A percentile compares a stretch with the other conserved stretches of the same genome.
phyloP scores from a whole-genome alignment of 805 yeast species.

The Grigorovia transvaalensis region DNA sequence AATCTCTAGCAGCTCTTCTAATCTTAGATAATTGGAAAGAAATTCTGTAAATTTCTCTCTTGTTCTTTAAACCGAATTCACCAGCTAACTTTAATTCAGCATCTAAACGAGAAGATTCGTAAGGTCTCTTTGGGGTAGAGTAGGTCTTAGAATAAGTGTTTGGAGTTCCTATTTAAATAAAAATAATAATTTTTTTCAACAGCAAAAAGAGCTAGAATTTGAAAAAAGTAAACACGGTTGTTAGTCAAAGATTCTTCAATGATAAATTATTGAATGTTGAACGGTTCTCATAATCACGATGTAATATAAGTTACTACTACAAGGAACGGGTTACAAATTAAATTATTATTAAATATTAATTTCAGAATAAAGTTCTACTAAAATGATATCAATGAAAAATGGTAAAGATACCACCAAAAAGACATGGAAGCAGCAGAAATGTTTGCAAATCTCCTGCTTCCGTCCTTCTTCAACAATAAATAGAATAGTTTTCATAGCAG shows the following conservation, averaged over 20 bases:
- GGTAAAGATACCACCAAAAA: not conserved
- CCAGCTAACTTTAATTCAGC: constrained; percentile 99
- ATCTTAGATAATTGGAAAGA: constrained; percentile 98
- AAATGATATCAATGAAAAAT: not conserved
- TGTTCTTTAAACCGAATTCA: constrained; percentile 99
- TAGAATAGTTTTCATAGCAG: constrained; percentile 6
- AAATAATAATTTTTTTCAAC: not conserved
- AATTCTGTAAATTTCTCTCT: constrained; percentile 99
- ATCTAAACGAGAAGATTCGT: constrained; percentile 98
- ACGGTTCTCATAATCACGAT: not conserved
- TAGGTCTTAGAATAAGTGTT: constrained; percentile 99
- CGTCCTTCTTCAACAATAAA: not conserved
- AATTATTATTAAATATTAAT: not conserved
- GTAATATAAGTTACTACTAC: not conserved
- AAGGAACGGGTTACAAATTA: not conserved
- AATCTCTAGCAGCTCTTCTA: constrained; percentile 99
- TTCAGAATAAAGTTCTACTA: not conserved
- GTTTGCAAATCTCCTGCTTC: not conserved
- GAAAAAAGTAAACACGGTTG: not conserved
- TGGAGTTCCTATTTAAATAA: constrained; percentile 69
- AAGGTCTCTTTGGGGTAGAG: constrained; percentile 99
- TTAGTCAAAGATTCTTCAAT: not conserved
- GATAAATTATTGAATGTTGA: not conserved
- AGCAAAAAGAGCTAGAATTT: not conserved
- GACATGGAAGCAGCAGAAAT: not conserved